Conservation (phyloP, 345 rosid species). For the Murraya paniculata region DNA sequence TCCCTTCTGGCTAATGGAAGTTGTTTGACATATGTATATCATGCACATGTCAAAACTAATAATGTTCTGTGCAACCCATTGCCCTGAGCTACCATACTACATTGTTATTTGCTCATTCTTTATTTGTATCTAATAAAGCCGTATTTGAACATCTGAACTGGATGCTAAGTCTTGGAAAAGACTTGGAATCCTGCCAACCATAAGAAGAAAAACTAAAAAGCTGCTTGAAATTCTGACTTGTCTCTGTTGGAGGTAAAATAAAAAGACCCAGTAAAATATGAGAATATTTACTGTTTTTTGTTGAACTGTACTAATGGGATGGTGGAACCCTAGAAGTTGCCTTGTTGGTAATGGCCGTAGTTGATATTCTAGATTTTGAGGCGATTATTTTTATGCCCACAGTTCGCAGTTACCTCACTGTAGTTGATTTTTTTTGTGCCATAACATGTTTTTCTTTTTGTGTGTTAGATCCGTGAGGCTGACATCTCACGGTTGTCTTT, state of each 20-base stretch:
- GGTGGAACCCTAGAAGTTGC: background rate
- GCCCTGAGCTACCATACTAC: background rate
- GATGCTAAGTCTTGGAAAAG: background rate
- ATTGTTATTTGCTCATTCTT: background rate
- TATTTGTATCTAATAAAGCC: background rate
- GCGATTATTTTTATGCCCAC: slow-evolving; percentile 4
- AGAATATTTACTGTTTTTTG: background rate
- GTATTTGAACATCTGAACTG: background rate
- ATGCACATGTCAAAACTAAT: background rate
- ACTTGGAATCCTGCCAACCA: background rate
- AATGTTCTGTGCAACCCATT: background rate
- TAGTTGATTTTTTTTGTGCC: slow-evolving; percentile 14
- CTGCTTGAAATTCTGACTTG: background rate
- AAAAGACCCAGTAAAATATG: slow-evolving; percentile 1
- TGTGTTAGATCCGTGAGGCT: slow-evolving; percentile 89
- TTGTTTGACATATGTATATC: background rate
- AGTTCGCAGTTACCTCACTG: slow-evolving; percentile 7
- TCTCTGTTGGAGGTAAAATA: background rate
- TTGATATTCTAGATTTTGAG: background rate
- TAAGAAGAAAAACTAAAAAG: background rate
- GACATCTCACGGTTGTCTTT: slow-evolving; percentile 96
- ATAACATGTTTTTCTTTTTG: slow-evolving; percentile 11
- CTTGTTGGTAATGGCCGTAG: background rate
- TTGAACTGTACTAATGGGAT: background rate
- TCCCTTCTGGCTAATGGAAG: background rate